Evolutionary conservation across 2,329 filamentous ascomycete species (phyloP).

Genomic region (Uncinocarpus reesii): DNA sequence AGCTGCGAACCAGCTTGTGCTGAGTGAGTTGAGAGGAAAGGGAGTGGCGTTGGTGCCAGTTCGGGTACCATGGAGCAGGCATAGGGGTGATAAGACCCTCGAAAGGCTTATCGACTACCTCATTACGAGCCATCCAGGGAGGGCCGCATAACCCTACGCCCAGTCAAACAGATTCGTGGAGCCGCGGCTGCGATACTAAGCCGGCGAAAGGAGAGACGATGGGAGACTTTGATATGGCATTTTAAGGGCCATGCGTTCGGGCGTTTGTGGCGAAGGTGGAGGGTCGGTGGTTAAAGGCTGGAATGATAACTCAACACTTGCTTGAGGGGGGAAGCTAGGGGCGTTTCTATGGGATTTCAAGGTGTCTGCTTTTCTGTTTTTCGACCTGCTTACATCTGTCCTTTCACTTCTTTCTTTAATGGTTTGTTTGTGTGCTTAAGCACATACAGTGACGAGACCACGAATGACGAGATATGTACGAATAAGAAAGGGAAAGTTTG

Average conservation of each 20-base stretch:
- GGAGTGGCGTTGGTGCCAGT: not conserved
- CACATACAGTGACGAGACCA: too few relatives aligned
- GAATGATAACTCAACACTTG: too few relatives aligned
- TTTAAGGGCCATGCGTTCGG: too few relatives aligned
- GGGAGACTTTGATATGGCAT: too few relatives aligned
- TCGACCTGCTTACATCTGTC: too few relatives aligned
- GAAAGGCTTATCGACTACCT: conserved; percentile 1
- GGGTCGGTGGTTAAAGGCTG: too few relatives aligned
- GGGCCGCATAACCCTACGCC: not conserved
- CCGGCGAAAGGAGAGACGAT: not conserved
- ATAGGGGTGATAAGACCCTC: not conserved
- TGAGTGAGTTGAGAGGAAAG: not conserved
- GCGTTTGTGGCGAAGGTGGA: not conserved
- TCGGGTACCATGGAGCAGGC: not conserved
- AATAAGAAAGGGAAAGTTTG: too few relatives aligned
- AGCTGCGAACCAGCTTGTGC: not conserved
- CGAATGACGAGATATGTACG: too few relatives aligned
- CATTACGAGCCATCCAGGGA: not conserved
- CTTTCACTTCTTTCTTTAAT: too few relatives aligned
- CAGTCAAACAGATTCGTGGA: not conserved
- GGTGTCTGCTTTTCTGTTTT: too few relatives aligned
- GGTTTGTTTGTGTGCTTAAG: too few relatives aligned
- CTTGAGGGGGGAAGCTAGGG: not conserved
- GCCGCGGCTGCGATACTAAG: not conserved
- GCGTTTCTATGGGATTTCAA: not conserved